Conservation (phyloP, 495 filamentous ascomycete genomes). For the Xanthoparmelia taractica region DNA sequence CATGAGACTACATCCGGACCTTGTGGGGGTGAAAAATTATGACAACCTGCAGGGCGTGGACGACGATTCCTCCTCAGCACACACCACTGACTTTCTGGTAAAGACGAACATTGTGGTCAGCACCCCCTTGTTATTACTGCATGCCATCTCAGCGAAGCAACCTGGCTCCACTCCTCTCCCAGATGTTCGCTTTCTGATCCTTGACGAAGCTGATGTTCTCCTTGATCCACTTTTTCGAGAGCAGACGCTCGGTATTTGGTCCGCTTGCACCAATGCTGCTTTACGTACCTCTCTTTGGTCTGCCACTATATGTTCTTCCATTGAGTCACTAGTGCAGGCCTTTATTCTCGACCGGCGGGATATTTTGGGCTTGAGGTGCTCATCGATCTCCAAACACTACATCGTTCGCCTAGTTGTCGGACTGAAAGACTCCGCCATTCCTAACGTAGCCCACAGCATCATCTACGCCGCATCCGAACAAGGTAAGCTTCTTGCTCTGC, state of each 20-base stretch:
- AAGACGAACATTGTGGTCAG: slow-evolving; percentile 83
- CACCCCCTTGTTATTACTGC: slow-evolving; percentile 71
- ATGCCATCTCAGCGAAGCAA: slow-evolving; percentile 53
- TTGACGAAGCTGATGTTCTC: slow-evolving; percentile 94
- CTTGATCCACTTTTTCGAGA: slow-evolving; percentile 84
- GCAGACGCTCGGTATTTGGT: slow-evolving; percentile 85
- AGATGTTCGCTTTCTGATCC: slow-evolving; percentile 59
- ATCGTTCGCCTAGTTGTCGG: slow-evolving; percentile 83
- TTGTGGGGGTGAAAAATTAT: slow-evolving; percentile 28
- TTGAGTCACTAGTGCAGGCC: slow-evolving; percentile 66
- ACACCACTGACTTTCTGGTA: slow-evolving; percentile 29
- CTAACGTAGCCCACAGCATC: slow-evolving; percentile 81
- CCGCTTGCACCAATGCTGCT: slow-evolving; percentile 55
- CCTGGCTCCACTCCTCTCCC: slow-evolving; percentile 46
- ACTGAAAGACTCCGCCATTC: slow-evolving; percentile 87
- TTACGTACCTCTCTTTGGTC: slow-evolving; percentile 82
- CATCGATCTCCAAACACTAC: slow-evolving; percentile 28
- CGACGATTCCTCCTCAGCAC: slow-evolving; percentile 33
- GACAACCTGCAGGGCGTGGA: slow-evolving; percentile 37
- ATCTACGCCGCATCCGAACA: slow-evolving; percentile 86
- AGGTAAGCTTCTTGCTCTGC: slow-evolving; percentile 85
- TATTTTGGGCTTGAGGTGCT: slow-evolving; percentile 21
- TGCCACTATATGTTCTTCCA: slow-evolving; percentile 89
- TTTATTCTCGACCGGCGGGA: slow-evolving; percentile 48
- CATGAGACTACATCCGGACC: slow-evolving; percentile 51